Percentiles rank a stretch among this genome's conserved stretches.
Conservation (phyloP, 768 basidiomycete species). For the Ephemerocybe angulata region DNA sequence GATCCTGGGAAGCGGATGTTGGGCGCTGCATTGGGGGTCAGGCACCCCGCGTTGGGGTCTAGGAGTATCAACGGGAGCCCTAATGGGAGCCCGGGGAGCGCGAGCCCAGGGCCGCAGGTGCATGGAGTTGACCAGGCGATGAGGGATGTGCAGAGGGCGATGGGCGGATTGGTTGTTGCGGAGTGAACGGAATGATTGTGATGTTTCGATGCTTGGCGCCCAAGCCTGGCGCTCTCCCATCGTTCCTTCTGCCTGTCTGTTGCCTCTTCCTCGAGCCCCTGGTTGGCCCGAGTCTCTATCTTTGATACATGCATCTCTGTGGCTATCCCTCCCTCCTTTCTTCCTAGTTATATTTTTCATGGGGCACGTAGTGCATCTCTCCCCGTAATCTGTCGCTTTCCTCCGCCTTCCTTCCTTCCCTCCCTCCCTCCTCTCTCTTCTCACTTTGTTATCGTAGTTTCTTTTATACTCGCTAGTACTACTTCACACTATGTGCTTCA, state of each 20-base stretch:
- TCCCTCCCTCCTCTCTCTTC: not conserved
- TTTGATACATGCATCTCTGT: not conserved
- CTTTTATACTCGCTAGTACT: not conserved
- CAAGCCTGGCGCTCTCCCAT: no score
- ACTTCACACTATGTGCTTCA: not conserved
- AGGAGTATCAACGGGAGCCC: conserved; percentile 46
- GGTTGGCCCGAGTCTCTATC: no score
- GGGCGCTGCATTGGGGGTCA: conserved; percentile 77
- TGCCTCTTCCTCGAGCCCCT: no score
- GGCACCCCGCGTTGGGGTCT: conserved; percentile 71
- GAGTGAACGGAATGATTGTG: conserved; percentile 50
- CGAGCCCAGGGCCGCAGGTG: conserved; percentile 34
- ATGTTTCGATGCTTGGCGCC: no score
- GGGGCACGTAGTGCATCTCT: not conserved
- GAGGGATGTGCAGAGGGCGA: conserved; percentile 68
- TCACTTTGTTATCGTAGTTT: not conserved
- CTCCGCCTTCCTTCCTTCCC: not conserved
- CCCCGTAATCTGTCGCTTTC: not conserved
- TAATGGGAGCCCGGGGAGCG: conserved; percentile 26
- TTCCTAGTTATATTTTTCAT: not conserved
- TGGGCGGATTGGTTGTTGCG: conserved; percentile 70
- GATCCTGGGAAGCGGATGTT: conserved; percentile 90
- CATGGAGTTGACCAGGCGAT: conserved; percentile 53
- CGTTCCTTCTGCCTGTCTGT: no score
- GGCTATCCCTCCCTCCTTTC: not conserved